Conservation (phyloP, 116 monocot genomes). For the Papilionanthe hybrid region DNA sequence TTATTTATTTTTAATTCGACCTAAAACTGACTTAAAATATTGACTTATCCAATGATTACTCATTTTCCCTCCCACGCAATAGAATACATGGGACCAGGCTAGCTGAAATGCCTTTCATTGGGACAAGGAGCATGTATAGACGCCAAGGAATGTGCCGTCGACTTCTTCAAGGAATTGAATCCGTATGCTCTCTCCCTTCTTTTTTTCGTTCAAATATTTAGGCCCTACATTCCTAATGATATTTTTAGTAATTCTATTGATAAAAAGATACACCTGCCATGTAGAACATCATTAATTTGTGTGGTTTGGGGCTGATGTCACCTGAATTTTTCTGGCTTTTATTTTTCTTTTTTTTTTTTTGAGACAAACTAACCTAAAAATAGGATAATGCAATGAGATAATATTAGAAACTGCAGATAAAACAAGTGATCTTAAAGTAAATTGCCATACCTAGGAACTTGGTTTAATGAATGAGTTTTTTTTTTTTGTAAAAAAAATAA, state of each 20-base stretch:
- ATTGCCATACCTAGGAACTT: not conserved
- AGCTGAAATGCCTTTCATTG: conserved; percentile 58
- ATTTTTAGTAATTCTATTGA: not conserved
- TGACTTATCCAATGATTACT: not conserved
- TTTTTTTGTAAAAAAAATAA: too few species aligned
- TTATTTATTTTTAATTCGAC: not conserved
- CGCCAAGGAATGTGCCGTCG: conserved; percentile 47
- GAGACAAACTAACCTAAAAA: not conserved
- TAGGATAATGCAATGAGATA: not conserved
- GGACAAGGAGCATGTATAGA: conserved; percentile 45
- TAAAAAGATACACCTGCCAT: not conserved
- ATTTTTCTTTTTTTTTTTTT: not conserved
- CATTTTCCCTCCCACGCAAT: not conserved
- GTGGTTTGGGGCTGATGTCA: not conserved
- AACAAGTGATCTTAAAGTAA: conserved; percentile 1
- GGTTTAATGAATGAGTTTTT: not conserved
- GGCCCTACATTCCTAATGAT: not conserved
- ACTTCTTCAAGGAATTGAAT: conserved; percentile 36
- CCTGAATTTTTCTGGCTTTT: not conserved
- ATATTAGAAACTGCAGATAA: not conserved
- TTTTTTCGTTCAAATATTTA: not conserved
- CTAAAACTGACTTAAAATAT: not conserved
- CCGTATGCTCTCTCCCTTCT: conserved; percentile 15
- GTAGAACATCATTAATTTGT: not conserved
- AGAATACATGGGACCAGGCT: conserved; percentile 37